Evolutionary conservation across 2,329 filamentous ascomycete genomes (phyloP).

Genomic region (Tolypocladium amazonense): DNA sequence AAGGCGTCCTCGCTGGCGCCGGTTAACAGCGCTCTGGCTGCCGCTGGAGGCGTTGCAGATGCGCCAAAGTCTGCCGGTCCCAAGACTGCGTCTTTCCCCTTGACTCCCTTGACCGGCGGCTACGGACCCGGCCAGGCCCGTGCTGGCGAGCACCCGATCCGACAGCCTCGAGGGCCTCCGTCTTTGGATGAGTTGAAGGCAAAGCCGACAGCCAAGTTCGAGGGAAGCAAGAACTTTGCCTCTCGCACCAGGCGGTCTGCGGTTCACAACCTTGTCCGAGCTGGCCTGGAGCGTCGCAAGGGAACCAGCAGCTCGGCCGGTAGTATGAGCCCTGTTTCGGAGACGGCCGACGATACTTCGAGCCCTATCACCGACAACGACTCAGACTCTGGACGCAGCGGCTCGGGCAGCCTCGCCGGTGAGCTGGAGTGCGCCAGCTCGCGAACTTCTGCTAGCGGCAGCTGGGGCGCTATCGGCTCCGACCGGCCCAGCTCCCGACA

Average conservation of each 20-base stretch:
- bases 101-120: conserved; percentile 69
- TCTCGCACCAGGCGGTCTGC: conserved; percentile 86
- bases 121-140: conserved; percentile 90
- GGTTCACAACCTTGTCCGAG: conserved; percentile 82
- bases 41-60: conserved; percentile 30
- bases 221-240: conserved; percentile 96
- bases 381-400: conserved; percentile 59
- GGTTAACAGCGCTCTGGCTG: conserved; percentile 38
- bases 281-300: conserved; percentile 78
- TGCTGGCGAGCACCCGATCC: conserved; percentile 86
- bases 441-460: conserved; percentile 63
- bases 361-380: conserved; percentile 64
- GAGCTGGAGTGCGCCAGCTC: conserved; percentile 62
- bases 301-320: conserved; percentile 59
- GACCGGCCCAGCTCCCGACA: conserved; percentile 66
- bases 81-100: conserved; percentile 70
- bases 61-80: conserved; percentile 53
- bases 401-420: conserved; percentile 71
- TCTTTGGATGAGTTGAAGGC: conserved; percentile 81
- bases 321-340: conserved; percentile 83
- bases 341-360: conserved; percentile 58
- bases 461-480: conserved; percentile 73
- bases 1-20: conserved; percentile 70
- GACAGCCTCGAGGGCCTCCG: conserved; percentile 87
- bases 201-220: conserved; percentile 84